Percentiles rank a stretch among this genome's conserved stretches.
phyloP scores from a whole-genome alignment of 768 basidiomycete species.

The Scleroderma citrinum region DNA sequence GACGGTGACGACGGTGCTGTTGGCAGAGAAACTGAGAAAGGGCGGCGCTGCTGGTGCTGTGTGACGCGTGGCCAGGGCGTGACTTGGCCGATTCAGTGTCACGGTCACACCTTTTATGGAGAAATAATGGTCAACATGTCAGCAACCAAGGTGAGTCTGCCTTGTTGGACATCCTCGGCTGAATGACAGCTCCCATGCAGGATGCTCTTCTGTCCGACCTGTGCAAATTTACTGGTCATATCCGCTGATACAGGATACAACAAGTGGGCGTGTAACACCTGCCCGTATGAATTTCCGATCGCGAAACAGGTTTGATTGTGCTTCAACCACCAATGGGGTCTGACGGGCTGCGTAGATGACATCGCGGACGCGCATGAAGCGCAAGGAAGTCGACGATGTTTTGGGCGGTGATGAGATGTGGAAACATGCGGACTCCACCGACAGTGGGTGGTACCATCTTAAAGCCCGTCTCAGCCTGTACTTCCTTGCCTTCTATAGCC shows the following conservation, averaged over 20 bases:
- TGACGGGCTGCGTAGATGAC: conserved; percentile 60
- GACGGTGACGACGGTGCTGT: conserved; percentile 22
- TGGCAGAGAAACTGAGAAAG: conserved; percentile 34
- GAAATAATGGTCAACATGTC: too few relatives aligned
- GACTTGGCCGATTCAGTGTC: conserved; percentile 18
- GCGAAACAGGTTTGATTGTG: conserved; percentile 18
- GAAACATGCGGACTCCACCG: conserved; percentile 87
- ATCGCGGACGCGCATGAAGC: conserved; percentile 73
- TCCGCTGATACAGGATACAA: conserved; percentile 75
- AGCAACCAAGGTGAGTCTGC: too few relatives aligned
- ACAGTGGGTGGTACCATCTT: conserved; percentile 40
- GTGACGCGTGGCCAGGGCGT: conserved; percentile 31
- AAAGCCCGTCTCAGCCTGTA: too few relatives aligned
- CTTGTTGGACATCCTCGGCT: too few relatives aligned
- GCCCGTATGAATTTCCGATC: conserved; percentile 80
- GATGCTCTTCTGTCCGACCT: conserved; percentile 97
- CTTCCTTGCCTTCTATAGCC: conserved; percentile 28
- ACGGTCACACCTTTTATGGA: conserved; percentile 14
- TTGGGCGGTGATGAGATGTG: conserved; percentile 91
- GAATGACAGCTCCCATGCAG: too few relatives aligned
- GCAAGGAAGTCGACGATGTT: conserved; percentile 95
- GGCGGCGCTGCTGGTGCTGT: conserved; percentile 19
- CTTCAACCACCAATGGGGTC: background rate
- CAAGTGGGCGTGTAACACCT: conserved; percentile 91
- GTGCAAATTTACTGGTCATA: conserved; percentile 80